Evolutionary conservation across 108 stramenopile species (phyloP).

Genomic region (Stephanodiscus minutulus): DNA sequence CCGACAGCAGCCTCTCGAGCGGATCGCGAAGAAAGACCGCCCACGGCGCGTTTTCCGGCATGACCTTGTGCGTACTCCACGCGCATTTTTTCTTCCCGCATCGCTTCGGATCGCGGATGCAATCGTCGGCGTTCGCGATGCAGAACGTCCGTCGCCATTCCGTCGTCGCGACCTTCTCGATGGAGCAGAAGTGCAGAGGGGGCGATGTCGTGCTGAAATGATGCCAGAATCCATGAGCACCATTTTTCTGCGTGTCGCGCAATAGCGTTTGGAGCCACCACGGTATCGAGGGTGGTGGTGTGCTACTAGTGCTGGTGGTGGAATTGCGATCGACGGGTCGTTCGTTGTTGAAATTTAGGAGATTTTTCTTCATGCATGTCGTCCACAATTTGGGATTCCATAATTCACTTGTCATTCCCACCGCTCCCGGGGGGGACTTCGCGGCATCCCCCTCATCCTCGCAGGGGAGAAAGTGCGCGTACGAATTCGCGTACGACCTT

Average conservation of each 20-base stretch:
- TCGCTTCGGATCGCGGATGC: constrained; percentile 9
- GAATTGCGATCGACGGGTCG: background rate
- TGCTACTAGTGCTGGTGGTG: background rate
- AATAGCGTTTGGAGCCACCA: constrained; percentile 70
- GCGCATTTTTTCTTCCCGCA: constrained; percentile 24
- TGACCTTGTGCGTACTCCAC: constrained; percentile 16
- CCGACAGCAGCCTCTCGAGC: constrained; percentile 57
- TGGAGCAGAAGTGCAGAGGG: constrained; percentile 45
- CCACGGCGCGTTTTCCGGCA: constrained; percentile 32
- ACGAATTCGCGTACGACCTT: constrained; percentile 27
- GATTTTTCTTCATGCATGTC: constrained; percentile 27
- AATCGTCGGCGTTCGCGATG: constrained; percentile 32
- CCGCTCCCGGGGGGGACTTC: too few relatives aligned
- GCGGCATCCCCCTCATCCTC: background rate
- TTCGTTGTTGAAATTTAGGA: constrained; percentile 7
- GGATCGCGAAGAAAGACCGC: constrained; percentile 70
- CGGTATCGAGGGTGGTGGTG: constrained; percentile 19
- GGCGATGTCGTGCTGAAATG: constrained; percentile 46
- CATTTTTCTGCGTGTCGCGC: constrained; percentile 33
- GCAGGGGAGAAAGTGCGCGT: constrained; percentile 42
- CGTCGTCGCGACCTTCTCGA: constrained; percentile 50
- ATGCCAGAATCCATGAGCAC: constrained; percentile 49
- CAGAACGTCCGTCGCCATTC: constrained; percentile 46
- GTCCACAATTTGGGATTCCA: background rate
- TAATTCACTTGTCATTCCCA: too few relatives aligned